These are phyloP conservation scores for Zoysia japonica DNA, from an alignment of 176 grass and related monocot species.

Conservation along the genomic window DNA sequence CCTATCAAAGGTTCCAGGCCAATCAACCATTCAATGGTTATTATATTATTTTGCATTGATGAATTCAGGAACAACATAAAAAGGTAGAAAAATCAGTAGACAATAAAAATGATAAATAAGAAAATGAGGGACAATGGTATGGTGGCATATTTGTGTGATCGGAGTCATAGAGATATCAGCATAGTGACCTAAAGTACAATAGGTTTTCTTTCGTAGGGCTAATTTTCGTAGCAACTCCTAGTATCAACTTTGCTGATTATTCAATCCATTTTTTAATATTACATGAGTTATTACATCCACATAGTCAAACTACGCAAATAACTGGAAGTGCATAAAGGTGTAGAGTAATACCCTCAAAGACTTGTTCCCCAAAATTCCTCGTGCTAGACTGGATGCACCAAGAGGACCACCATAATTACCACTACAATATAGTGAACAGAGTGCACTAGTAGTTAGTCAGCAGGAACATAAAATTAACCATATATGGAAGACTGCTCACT, in stretches of 20 bases:
- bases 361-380: conserved; percentile 87
- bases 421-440: conserved; percentile 55
- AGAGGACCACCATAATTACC: conserved; percentile 96
- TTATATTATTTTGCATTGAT: neutral
- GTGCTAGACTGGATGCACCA: conserved; percentile 83
- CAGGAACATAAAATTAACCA: conserved; percentile 29
- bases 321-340: conserved; percentile 18
- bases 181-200: neutral
- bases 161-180: neutral
- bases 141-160: neutral
- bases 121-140: conserved; percentile 5
- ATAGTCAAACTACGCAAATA: neutral
- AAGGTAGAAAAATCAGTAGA: conserved; percentile 20
- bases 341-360: conserved; percentile 79
- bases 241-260: conserved; percentile 14
- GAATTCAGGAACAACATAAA: conserved; percentile 28
- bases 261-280: neutral
- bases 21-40: conserved; percentile 26
- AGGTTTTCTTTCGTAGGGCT: neutral
- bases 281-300: neutral
- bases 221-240: neutral
- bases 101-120: conserved; percentile 12
- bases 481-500: conserved; percentile 3
- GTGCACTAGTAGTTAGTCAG: conserved; percentile 33
- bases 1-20: conserved; percentile 44